Evolutionary conservation across 257 asterid species (phyloP), one percentile per base, ranked within the genome.

Genomic region (Fraxinus pennsylvanica): DNA sequence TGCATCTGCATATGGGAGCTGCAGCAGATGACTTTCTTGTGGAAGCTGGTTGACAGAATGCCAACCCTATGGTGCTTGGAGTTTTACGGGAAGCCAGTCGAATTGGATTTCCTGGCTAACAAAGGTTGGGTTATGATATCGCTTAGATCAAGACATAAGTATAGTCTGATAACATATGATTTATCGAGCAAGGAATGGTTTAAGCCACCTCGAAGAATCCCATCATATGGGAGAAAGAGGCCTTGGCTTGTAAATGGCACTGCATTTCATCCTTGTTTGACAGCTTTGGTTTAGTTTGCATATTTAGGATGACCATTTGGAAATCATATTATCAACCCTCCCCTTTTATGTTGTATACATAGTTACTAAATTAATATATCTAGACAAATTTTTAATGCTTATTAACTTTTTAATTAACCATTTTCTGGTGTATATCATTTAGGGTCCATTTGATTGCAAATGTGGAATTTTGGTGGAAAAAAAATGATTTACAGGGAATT

Each of bases 21-120:
- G 84, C 96, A 95, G 81, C 93, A 89, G 92, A 93, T 93, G 99
- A 91, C 96, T 63, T 86, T 91, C 25, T 79, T 93, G 92, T 95
- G 99, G 99, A 93, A 95, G 97, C 98, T 93, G 99, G 97, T 93
- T 84, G 98, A 93, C 97, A 95, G 99, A 95, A 95, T 95, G 99
- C 98, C 99, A 95, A 93, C 93, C 82, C 78, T 90, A 83, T 92
- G 92, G 99, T 95, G 97, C 97, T 93, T 91, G 87, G 99, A 95
- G 78, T 95, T 95, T 90, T 91, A 95, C 41, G 97, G 98, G 45
- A 95, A 93, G 96, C 96, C 90, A 94, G 90, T 95, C 71, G 84
- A 93, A 52, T 91, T 95, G 97, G 90, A 91, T 73, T 91, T 97
- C 82, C 82, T 38, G 43, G 43, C 43, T 38, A 38, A 38, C 43